These are phyloP conservation scores for Bolboschoenus planiculmis DNA, from an alignment of 176 grass and related monocot genomes.

Conservation along the genomic window DNA sequence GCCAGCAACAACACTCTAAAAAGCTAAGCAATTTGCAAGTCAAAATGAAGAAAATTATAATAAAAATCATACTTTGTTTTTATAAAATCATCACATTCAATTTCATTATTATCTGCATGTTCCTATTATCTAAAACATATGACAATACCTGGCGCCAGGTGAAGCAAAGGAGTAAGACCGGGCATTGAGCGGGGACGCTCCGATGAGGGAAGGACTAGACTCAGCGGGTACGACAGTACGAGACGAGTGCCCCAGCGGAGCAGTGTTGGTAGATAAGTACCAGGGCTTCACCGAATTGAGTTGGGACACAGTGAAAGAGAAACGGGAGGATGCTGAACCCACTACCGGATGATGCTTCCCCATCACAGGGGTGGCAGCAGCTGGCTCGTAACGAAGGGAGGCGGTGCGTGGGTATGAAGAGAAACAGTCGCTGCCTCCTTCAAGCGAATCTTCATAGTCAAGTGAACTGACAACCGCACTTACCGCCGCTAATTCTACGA, in stretches of 20 bases:
- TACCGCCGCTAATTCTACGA: constrained; percentile 63
- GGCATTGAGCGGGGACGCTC: constrained; percentile 79
- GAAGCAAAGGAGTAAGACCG: constrained; percentile 99
- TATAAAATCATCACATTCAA: not conserved
- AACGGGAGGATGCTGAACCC: constrained; percentile 79
- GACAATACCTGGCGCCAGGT: constrained; percentile 48
- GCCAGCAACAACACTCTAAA: too few relatives aligned
- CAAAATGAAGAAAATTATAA: not conserved
- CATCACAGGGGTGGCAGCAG: constrained; percentile 8
- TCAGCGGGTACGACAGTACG: constrained; percentile 47
- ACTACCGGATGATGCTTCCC: constrained; percentile 8
- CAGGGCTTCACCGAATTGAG: constrained; percentile 91
- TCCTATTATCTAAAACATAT: not conserved
- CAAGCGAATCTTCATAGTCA: constrained; percentile 90
- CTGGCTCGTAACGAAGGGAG: constrained; percentile 71
- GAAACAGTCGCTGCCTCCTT: constrained; percentile 49
- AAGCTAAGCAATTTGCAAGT: too few relatives aligned
- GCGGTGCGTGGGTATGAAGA: constrained; percentile 70
- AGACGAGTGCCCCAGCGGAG: constrained; percentile 27
- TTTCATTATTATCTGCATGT: not conserved
- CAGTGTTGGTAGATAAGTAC: constrained; percentile 78
- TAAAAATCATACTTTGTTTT: not conserved
- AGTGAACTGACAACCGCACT: constrained; percentile 65
- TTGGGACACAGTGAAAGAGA: constrained; percentile 73
- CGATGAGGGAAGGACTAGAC: constrained; percentile 68